Base-by-base conservation (phyloP, 2,329 filamentous ascomycete genomes). In the Aureobasidium sp. region DNA sequence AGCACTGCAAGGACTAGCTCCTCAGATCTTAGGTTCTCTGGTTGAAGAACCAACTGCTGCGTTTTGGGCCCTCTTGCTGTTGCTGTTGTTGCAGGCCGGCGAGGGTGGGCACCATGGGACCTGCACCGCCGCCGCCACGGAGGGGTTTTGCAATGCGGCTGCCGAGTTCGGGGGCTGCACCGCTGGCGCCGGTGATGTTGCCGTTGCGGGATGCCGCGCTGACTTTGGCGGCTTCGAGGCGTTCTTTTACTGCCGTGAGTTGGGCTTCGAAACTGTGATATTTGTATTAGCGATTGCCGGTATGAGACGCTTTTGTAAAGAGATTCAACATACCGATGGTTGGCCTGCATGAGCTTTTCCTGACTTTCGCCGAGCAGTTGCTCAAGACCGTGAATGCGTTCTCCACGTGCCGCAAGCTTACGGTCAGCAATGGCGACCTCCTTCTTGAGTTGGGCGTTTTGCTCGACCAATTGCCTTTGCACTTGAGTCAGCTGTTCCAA, bases 361-460 rank as follows among this genome's bases (percentile, higher is more conserved):
- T 99, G 94, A 72, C 91, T 96, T 75, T 99, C 94, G 75, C 96
- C 91, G 69, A 99, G 82, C 71, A 99, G 79, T 71, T 84, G 88
- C 79, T 99, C 94, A 49, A 99, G 81, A 73, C 90, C 95, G 75
- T 95, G 88, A 73, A 99, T 99, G 62, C 94, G 89, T 81, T 99
- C 94, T 72, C 97, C 97, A 68, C 94, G 83, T 29, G 94, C 94
- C 74, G 96, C 95, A 65, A 99, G 82, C 77, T 99, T 99, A 69
- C 94, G 86, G 81, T 99, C 94, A 0, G 94, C 94, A 72, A 99
- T 99, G 61, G 94, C 94, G 61, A 99, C 94, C 77, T 99, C 94
- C 81, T 99, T 97, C 86, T 99, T 99, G 70, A 99, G 81, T 65
- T 88, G 89, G 68, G 90, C 90, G 77, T 99, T 99, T 76, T 99